Base-by-base conservation (phyloP, 106 monocot species). In the Cymbidium sinense region DNA sequence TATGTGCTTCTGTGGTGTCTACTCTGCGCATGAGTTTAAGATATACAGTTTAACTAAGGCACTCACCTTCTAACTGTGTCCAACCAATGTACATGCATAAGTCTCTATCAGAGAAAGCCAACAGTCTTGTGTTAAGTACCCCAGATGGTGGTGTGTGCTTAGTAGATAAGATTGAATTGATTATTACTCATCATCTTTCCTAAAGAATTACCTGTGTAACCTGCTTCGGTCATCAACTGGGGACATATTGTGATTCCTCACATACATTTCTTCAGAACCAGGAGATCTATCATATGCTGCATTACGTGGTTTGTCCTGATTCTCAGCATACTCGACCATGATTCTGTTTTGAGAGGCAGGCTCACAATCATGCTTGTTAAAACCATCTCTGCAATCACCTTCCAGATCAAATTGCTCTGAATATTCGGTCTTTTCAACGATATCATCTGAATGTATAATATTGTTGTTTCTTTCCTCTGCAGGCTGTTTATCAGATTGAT, bases 201-300 rank as follows among this genome's bases (percentile, higher is more conserved):
- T 21, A 20, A 71, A 17, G 44, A 18, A 19, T 34, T 85, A 91
- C 89, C 91, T 89, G 85, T n/a, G 61, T 65, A 71, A 76, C 79
- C 82, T 89, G 64, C 74, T 75, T 77, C 81, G 39, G 34, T 73
- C 69, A 73, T 51, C 81, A 73, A 76, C 85, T 34, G 90, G 85
- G 76, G 90, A 87, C 39, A 43, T n/a, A 82, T 74, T 89, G 44
- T 37, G 78, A 75, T 70, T 80, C 2, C 25, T 75, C 10, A 64
- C 70, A 76, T 69, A 58, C 79, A 78, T 51, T 73, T 58, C 41
- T 82, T 78, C 74, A 61, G 25, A 79, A 76, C 44, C 78, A 76
- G 86, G 78, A 47, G 88, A 76, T 41, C 71, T 33, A n/a, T 39
- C 73, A 36, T 80, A 69, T 47, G 21, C 47, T 30, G 43, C 76